phyloP scores from a whole-genome alignment of 768 basidiomycete genomes.

The Lactarius indigo region DNA sequence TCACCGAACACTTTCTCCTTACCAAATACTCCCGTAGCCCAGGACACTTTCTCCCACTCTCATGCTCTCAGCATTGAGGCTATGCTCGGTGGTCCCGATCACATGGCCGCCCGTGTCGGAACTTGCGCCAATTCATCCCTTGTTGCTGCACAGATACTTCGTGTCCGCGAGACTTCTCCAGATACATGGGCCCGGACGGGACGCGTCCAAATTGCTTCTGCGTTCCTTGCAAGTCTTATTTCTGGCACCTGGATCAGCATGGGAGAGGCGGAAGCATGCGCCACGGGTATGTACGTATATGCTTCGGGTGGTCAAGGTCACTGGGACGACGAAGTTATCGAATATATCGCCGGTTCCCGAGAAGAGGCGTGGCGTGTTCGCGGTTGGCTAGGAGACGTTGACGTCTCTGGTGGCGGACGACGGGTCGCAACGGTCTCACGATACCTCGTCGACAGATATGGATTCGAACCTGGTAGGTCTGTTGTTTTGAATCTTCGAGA shows the following conservation, averaged over 20 bases:
- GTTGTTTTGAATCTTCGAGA: background rate
- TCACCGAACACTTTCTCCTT: conserved; percentile 63
- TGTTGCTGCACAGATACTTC: conserved; percentile 70
- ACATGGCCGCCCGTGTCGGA: conserved; percentile 73
- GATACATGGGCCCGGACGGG: conserved; percentile 80
- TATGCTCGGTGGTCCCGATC: conserved; percentile 72
- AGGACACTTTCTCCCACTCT: conserved; percentile 77
- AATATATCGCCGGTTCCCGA: conserved; percentile 71
- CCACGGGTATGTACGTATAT: conserved; percentile 77
- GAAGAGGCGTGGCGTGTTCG: conserved; percentile 72
- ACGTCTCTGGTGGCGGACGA: conserved; percentile 58
- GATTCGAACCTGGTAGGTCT: conserved; percentile 65
- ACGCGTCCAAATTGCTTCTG: conserved; percentile 71
- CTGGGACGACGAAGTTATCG: conserved; percentile 79
- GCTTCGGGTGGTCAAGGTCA: conserved; percentile 41
- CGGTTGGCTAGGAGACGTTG: conserved; percentile 82
- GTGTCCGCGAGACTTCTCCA: conserved; percentile 75
- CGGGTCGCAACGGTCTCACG: conserved; percentile 63
- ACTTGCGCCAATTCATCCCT: conserved; percentile 67
- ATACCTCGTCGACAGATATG: conserved; percentile 77
- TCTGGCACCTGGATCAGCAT: conserved; percentile 69
- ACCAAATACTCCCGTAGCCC: conserved; percentile 69
- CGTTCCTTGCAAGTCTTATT: conserved; percentile 68
- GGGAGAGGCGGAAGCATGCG: conserved; percentile 72
- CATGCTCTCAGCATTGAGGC: conserved; percentile 75